Conservation (phyloP, 148 eudicot genomes). For the Mesembryanthemum crystallinum region DNA sequence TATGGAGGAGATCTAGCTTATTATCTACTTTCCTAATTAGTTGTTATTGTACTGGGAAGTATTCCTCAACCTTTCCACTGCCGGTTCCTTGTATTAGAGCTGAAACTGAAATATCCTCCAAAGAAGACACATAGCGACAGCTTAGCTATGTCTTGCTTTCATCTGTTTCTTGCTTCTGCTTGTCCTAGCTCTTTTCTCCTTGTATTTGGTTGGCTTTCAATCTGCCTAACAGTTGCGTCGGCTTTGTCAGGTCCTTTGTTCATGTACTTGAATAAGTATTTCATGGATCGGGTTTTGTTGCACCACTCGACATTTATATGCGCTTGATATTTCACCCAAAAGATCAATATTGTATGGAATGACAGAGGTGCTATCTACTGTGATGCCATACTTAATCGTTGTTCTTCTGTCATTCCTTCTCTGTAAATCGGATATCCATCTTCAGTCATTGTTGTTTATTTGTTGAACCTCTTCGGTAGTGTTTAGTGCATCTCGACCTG, state of each 20-base stretch:
- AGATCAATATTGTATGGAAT: background rate
- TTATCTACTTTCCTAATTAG: too few species aligned
- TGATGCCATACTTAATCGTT: background rate
- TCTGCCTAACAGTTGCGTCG: background rate
- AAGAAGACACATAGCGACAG: background rate
- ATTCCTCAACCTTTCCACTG: background rate
- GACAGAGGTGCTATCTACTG: background rate
- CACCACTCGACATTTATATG: constrained; percentile 15
- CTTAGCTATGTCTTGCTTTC: background rate
- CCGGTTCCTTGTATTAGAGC: background rate
- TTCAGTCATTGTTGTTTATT: background rate
- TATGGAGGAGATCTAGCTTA: too few species aligned
- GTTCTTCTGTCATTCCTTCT: background rate
- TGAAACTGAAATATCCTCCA: background rate
- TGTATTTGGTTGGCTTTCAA: too few species aligned
- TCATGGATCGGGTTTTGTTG: background rate
- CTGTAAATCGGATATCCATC: constrained; percentile 2
- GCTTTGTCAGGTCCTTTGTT: background rate
- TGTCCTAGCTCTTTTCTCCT: background rate
- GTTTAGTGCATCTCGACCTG: background rate
- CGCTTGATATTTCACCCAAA: background rate
- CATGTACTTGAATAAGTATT: constrained; percentile 9
- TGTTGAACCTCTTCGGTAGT: background rate
- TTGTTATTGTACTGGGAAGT: too few species aligned
- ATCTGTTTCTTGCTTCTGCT: background rate